Base-by-base conservation (phyloP, 768 basidiomycete genomes). In the Boletus fagicola region DNA sequence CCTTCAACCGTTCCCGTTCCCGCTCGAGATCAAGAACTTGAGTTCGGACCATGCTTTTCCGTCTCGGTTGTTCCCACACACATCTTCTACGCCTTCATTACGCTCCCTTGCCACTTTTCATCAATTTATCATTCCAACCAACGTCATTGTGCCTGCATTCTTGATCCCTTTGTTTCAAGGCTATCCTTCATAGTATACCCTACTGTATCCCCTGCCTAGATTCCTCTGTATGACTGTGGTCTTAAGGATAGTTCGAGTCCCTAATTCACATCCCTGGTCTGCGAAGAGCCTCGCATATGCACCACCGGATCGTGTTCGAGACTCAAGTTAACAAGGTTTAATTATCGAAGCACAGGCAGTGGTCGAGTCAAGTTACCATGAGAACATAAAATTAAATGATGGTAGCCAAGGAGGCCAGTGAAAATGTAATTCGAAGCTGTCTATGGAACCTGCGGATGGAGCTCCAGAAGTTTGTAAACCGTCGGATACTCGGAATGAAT, bases 21-120 rank as follows among this genome's bases (percentile, higher is more conserved):
- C n/a, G n/a, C 16, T 40, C 61, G 15, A 71, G 54, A 56, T 69
- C 63, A 2, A 61, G 55, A 59, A 24, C 54, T 35, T 16, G 40
- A 22, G 39, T 40, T 57, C 43, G 20, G 48, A 33, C 40, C 56
- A 47, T 52, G 5, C 3, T 16, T 45, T 24, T 2, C 38, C 22
- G 28, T 51, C 18, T 9, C 2, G 28, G n/a, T 28, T 24, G 24
- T 54, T 58, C 57, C 16, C 57, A 65, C 60, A 36, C 49, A 13
- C 43, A 49, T 44, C 40, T 10, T 48, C 44, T 6, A 31, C 52
- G 16, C 18, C 24, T 38, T 20, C 47, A 24, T 61, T 59, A 63
- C 62, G 49, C 58, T 56, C 47, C 13, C 22, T 55, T 39, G 15
- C 15, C 51, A 38, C 45, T 40, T 55, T 66, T 64, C 49, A 61